Evolutionary conservation across 192 early-diverging fungal genomes (phyloP).

Genomic region (Coemansia sp.): DNA sequence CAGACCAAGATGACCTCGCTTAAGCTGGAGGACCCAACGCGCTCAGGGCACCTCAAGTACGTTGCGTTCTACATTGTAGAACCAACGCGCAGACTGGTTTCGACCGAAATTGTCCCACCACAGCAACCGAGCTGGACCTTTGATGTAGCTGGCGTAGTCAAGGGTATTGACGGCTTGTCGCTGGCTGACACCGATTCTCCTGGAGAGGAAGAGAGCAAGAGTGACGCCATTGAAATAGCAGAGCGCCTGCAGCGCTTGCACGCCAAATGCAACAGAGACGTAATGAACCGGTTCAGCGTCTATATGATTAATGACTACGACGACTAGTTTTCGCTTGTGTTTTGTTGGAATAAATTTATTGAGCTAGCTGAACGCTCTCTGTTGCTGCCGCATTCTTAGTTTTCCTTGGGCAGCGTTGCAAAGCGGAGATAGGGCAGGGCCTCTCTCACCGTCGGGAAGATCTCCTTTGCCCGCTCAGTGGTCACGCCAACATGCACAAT

Average conservation of each 20-base stretch:
- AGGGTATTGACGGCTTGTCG: neutral
- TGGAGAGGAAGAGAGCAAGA: neutral
- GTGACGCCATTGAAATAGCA: neutral
- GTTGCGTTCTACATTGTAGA: constrained; percentile 73
- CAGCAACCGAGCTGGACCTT: constrained; percentile 61
- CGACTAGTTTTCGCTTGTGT: neutral
- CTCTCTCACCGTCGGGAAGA: constrained; percentile 83
- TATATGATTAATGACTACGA: neutral
- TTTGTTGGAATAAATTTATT: neutral
- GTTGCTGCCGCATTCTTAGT: neutral
- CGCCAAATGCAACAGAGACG: neutral
- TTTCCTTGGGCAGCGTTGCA: constrained; percentile 35
- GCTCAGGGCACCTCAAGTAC: constrained; percentile 67
- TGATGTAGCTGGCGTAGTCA: neutral
- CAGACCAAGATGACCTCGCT: constrained; percentile 70
- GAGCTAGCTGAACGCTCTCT: no score
- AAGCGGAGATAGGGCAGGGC: constrained; percentile 88
- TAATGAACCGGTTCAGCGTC: neutral
- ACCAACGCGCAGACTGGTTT: constrained; percentile 57
- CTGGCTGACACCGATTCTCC: neutral
- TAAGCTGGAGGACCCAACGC: constrained; percentile 59
- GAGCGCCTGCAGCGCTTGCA: neutral
- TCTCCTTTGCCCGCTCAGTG: constrained; percentile 78
- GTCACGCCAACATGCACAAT: constrained; percentile 88
- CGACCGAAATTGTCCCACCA: constrained; percentile 64